These are phyloP conservation scores for Coemansia sp. DNA, from an alignment of 192 early-diverging fungal genomes.

Conservation along the genomic window DNA sequence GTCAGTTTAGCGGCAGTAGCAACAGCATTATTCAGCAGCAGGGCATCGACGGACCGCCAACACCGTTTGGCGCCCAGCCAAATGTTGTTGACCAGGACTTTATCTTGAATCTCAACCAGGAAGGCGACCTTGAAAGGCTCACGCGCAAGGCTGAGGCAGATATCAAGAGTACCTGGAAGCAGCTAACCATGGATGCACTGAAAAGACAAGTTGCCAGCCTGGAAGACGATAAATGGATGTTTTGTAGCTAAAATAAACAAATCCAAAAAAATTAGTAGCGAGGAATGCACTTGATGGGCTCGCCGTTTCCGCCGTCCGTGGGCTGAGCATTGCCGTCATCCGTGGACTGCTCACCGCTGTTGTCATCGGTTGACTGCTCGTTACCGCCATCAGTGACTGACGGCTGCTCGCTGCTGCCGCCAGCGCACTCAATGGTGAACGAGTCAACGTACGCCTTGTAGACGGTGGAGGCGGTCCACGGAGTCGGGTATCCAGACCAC, in stretches of 20 bases:
- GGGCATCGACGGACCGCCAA: slow-evolving; percentile 1
- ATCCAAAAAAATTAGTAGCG: slow-evolving; percentile 3
- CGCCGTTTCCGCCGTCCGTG: not conserved
- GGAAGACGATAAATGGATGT: slow-evolving; percentile 41
- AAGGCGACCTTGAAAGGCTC: slow-evolving; percentile 35
- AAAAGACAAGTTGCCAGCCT: slow-evolving; percentile 25
- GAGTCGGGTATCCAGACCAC: slow-evolving; percentile 63
- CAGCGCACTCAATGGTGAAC: slow-evolving; percentile 52
- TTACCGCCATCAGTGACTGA: not conserved
- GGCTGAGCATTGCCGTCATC: not conserved
- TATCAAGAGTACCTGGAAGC: slow-evolving; percentile 14
- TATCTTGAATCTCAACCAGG: slow-evolving; percentile 40
- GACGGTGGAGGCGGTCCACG: slow-evolving; percentile 40
- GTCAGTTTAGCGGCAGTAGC: too few species aligned
- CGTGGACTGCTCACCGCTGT: slow-evolving; percentile 1
- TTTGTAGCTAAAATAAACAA: not conserved
- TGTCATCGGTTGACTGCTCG: not conserved
- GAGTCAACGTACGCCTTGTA: slow-evolving; percentile 59
- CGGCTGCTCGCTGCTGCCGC: slow-evolving; percentile 19
- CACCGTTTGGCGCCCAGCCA: not conserved
- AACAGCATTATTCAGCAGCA: too few species aligned
- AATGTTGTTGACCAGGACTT: slow-evolving; percentile 31
- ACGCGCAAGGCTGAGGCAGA: slow-evolving; percentile 33
- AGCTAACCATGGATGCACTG: slow-evolving; percentile 21
- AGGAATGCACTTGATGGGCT: slow-evolving; percentile 18